Percentiles rank a stretch among this genome's conserved stretches.
phyloP scores from a whole-genome alignment of 1,284 basidiomycete genomes.

The Salmacisia buchloeana region DNA sequence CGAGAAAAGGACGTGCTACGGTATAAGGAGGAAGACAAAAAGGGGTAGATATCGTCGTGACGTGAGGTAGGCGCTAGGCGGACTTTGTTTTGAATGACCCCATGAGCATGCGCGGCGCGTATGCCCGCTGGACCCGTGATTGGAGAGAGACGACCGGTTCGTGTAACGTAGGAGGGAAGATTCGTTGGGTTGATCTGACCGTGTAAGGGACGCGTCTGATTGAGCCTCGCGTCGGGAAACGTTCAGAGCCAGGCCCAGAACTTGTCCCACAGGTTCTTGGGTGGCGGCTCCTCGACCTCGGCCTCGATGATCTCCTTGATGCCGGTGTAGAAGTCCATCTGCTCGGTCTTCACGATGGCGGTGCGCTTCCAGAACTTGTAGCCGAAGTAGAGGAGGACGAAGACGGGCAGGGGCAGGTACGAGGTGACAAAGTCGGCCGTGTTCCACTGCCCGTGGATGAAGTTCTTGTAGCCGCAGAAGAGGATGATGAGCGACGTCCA shows the following conservation, averaged over 20 bases:
- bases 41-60: too few relatives aligned
- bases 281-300: conserved; percentile 18
- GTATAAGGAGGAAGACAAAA: too few relatives aligned
- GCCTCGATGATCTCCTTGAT: conserved; percentile 36
- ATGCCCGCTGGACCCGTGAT: too few relatives aligned
- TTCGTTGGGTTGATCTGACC: too few relatives aligned
- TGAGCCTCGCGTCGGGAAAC: too few relatives aligned
- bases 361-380: conserved; percentile 58
- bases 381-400: conserved; percentile 67
- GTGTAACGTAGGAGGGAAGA: too few relatives aligned
- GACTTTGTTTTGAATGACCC: too few relatives aligned
- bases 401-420: conserved; percentile 70
- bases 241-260: not conserved
- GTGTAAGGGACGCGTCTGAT: too few relatives aligned
- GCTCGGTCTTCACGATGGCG: conserved; percentile 38
- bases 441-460: conserved; percentile 38
- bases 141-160: too few relatives aligned
- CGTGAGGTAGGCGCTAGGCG: too few relatives aligned
- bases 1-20: too few relatives aligned
- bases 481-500: conserved; percentile 31
- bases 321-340: conserved; percentile 60
- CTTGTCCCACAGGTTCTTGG: conserved; percentile 8
- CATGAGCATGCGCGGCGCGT: too few relatives aligned
- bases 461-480: conserved; percentile 52
- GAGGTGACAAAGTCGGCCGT: conserved; percentile 70